phyloP scores from a whole-genome alignment of 192 early-diverging fungal genomes.

The Coemansia sp. region DNA sequence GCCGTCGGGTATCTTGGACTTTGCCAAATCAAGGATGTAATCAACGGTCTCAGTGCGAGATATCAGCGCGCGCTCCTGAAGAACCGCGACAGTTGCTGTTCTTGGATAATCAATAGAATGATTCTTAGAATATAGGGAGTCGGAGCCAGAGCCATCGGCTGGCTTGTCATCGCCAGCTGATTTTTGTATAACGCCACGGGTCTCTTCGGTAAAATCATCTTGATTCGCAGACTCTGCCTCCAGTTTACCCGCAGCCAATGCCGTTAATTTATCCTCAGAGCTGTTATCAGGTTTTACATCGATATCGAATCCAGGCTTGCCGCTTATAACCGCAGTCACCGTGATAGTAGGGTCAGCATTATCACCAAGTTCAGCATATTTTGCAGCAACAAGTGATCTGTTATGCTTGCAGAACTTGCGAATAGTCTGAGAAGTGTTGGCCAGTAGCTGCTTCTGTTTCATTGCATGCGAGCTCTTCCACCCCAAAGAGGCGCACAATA shows the following conservation, averaged over 20 bases:
- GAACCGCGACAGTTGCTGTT: not conserved
- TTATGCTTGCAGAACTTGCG: constrained; percentile 44
- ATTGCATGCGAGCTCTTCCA: constrained; percentile 56
- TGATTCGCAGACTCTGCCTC: not conserved
- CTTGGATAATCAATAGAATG: not conserved
- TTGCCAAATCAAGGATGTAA: constrained; percentile 12
- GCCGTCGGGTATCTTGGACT: constrained; percentile 11
- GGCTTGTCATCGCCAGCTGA: not conserved
- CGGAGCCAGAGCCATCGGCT: not conserved
- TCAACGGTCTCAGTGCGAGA: not conserved
- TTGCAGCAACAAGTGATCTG: constrained; percentile 6
- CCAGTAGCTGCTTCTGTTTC: constrained; percentile 39
- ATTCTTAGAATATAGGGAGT: not conserved
- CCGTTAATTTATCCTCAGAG: too few species aligned
- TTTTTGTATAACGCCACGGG: not conserved
- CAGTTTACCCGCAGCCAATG: not conserved
- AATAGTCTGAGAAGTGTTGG: constrained; percentile 39
- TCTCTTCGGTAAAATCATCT: not conserved
- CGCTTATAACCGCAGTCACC: too few species aligned
- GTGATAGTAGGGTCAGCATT: not conserved
- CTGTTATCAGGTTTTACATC: too few species aligned
- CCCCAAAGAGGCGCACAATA: constrained; percentile 68
- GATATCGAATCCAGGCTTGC: too few species aligned
- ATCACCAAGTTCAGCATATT: not conserved
- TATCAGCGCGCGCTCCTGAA: constrained; percentile 10